Evolutionary conservation across 306 rosid genomes (phyloP).

Genomic region (Quercus alba): DNA sequence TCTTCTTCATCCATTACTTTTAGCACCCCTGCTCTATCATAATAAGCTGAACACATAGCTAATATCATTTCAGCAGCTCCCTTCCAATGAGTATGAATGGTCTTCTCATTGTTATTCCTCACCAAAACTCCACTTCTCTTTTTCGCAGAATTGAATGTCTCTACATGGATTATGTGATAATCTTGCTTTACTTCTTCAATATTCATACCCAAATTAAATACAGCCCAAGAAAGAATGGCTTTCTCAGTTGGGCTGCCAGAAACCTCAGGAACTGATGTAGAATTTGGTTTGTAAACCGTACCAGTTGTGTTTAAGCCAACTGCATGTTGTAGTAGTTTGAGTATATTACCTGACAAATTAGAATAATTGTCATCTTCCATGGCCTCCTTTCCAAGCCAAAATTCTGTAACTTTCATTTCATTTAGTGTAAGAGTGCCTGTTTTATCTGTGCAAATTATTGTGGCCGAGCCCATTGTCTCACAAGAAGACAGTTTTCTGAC

Average conservation of each 20-base stretch:
- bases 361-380: not conserved
- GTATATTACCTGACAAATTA: not conserved
- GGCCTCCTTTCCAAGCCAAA: conserved; percentile 23
- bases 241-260: conserved; percentile 27
- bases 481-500: conserved; percentile 28
- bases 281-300: conserved; percentile 1
- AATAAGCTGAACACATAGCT: conserved; percentile 17
- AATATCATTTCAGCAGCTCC: conserved; percentile 32
- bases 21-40: conserved; percentile 2
- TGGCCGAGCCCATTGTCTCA: conserved; percentile 25
- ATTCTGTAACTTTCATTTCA: conserved; percentile 25
- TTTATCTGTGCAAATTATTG: conserved; percentile 28
- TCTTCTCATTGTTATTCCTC: not conserved
- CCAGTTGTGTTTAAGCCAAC: conserved; percentile 26
- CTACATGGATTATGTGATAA: conserved; percentile 20
- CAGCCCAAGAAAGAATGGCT: conserved; percentile 23
- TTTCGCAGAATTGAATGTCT: conserved; percentile 22
- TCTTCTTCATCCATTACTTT: conserved; percentile 10
- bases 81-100: conserved; percentile 18
- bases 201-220: conserved; percentile 8
- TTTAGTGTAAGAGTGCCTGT: conserved; percentile 25
- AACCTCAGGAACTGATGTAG: conserved; percentile 9
- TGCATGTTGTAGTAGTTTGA: conserved; percentile 10
- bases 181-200: conserved; percentile 21
- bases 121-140: conserved; percentile 25